Percentiles rank a stretch among this genome's conserved stretches.
Evolutionary conservation across 176 grass and related monocot species (phyloP).

Genomic region (Ensete ventricosum): DNA sequence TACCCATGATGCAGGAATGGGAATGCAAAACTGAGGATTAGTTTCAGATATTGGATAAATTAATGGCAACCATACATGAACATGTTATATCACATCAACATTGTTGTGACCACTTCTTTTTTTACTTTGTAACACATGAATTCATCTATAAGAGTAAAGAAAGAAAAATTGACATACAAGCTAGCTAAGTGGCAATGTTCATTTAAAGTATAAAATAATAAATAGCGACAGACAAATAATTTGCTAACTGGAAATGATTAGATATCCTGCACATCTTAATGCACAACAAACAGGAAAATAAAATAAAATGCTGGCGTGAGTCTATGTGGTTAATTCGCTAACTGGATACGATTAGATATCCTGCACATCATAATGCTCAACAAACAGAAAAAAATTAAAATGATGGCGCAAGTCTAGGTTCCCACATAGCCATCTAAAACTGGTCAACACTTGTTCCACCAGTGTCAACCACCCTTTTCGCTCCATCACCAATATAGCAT

Average conservation of each 20-base stretch:
- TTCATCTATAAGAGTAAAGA: neutral
- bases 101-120: too few species aligned
- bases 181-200: neutral
- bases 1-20: neutral
- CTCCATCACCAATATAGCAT: neutral
- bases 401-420: neutral
- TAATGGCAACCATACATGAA: neutral
- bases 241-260: neutral
- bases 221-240: too few species aligned
- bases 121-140: neutral
- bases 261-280: neutral
- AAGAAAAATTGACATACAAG: neutral
- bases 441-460: neutral
- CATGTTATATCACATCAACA: too few species aligned
- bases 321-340: too few species aligned
- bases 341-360: neutral
- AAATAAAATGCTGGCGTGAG: too few species aligned
- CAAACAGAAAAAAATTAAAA: neutral
- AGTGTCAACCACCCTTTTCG: neutral
- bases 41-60: neutral
- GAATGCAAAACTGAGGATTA: neutral
- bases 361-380: neutral
- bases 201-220: neutral
- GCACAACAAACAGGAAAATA: neutral
- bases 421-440: neutral